These are phyloP conservation scores for Helicosporidium sp. DNA, from an alignment of 139 green algal species.

Conservation along the genomic window DNA sequence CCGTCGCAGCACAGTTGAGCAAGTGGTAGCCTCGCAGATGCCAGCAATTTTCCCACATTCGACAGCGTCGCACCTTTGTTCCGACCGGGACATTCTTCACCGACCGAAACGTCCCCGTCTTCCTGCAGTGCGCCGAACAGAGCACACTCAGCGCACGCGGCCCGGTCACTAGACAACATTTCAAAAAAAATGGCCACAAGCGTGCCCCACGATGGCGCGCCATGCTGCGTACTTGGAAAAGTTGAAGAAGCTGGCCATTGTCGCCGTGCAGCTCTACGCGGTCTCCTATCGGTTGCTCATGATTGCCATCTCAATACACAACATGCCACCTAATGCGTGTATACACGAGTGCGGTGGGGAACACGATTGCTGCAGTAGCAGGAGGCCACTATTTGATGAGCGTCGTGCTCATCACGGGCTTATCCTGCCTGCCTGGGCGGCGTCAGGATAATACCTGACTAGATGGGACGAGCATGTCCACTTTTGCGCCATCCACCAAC, in stretches of 20 bases:
- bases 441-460: too few species aligned
- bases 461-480: too few species aligned
- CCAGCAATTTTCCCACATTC: not conserved
- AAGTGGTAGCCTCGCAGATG: not conserved
- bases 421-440: too few species aligned
- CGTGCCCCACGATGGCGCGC: not conserved
- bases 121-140: slow-evolving; percentile 1
- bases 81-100: slow-evolving; percentile 20
- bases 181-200: not conserved
- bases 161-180: not conserved
- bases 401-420: too few species aligned
- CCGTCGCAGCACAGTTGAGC: not conserved
- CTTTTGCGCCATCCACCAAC: too few species aligned
- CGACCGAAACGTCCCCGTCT: slow-evolving; percentile 9
- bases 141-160: not conserved
- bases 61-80: slow-evolving; percentile 6
- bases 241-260: slow-evolving; percentile 16
- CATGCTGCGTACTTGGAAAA: slow-evolving; percentile 9
- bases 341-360: too few species aligned
- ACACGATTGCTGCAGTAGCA: too few species aligned
- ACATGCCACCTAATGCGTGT: too few species aligned
- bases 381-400: too few species aligned
- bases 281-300: too few species aligned
- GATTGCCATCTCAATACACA: too few species aligned
- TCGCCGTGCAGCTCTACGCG: not conserved